Percentiles rank a stretch among this genome's conserved stretches.
These are phyloP conservation scores for Dioscorea dumetorum DNA, from an alignment of 106 monocot species.

Conservation along the genomic window DNA sequence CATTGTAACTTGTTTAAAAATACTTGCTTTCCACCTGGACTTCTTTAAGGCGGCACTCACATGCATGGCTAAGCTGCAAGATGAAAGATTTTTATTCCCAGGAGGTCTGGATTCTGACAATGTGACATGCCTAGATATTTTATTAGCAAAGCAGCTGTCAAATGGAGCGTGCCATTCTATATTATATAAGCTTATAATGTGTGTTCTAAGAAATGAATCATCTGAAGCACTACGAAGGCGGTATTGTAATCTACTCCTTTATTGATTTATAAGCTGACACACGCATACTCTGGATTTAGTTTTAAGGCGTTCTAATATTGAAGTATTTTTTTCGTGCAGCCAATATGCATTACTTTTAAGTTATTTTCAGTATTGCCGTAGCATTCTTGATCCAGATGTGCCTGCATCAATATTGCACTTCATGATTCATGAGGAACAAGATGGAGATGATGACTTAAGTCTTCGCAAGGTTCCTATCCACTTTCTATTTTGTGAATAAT, in stretches of 20 bases:
- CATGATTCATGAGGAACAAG: slow-evolving; percentile 76
- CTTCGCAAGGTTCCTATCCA: slow-evolving; percentile 61
- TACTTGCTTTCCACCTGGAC: too few relatives aligned
- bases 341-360: slow-evolving; percentile 87
- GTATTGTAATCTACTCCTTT: slow-evolving; percentile 27
- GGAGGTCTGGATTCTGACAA: slow-evolving; percentile 66
- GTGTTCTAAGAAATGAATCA: slow-evolving; percentile 87
- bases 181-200: slow-evolving; percentile 77
- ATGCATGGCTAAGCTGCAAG: slow-evolving; percentile 88
- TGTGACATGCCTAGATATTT: slow-evolving; percentile 80
- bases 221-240: slow-evolving; percentile 84
- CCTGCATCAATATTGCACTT: slow-evolving; percentile 65
- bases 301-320: not conserved
- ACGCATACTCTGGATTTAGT: not conserved
- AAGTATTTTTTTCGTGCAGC: slow-evolving; percentile 27
- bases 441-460: slow-evolving; percentile 71
- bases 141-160: slow-evolving; percentile 65
- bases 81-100: slow-evolving; percentile 83
- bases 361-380: slow-evolving; percentile 88
- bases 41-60: slow-evolving; percentile 73
- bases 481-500: not conserved
- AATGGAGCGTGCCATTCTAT: slow-evolving; percentile 89
- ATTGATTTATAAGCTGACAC: not conserved
- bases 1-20: too few relatives aligned
- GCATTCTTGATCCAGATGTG: slow-evolving; percentile 83